Conservation (phyloP, 768 basidiomycete species). For the Tylopilus felleus region DNA sequence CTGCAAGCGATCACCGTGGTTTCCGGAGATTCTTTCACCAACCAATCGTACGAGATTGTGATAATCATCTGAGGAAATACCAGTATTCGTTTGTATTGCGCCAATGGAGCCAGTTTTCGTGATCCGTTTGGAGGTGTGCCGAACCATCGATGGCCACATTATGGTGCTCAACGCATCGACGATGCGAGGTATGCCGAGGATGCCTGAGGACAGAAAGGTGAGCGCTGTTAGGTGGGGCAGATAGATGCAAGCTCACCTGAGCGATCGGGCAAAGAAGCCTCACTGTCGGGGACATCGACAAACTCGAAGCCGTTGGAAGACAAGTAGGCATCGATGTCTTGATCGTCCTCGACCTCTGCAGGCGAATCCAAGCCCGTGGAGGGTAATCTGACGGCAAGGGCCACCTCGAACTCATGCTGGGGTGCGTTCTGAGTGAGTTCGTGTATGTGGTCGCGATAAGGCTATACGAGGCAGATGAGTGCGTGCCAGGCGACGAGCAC, state of each 20-base stretch:
- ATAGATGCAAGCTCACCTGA: conserved; percentile 11
- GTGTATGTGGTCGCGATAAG: conserved; percentile 55
- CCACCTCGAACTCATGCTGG: conserved; percentile 64
- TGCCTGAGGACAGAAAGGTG: conserved; percentile 31
- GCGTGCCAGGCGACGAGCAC: neutral
- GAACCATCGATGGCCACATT: conserved; percentile 82
- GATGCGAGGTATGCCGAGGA: conserved; percentile 61
- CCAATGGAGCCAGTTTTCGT: neutral
- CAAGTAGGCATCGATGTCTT: conserved; percentile 62
- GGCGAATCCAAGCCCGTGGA: conserved; percentile 13
- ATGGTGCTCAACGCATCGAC: conserved; percentile 80
- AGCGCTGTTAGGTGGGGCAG: neutral
- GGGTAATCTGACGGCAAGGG: conserved; percentile 60
- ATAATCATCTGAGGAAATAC: conserved; percentile 17
- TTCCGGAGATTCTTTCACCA: conserved; percentile 21
- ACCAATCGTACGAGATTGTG: conserved; percentile 22
- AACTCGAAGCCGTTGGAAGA: conserved; percentile 76
- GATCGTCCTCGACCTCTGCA: conserved; percentile 42
- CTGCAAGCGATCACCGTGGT: conserved; percentile 36
- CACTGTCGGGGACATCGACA: conserved; percentile 41
- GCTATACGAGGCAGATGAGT: conserved; percentile 34
- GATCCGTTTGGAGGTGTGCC: conserved; percentile 4
- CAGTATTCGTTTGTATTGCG: neutral
- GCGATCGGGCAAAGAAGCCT: conserved; percentile 9
- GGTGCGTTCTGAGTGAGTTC: conserved; percentile 46